These are phyloP conservation scores for Emydomyces testavorans DNA, from an alignment of 2,329 filamentous ascomycete genomes.

Conservation along the genomic window DNA sequence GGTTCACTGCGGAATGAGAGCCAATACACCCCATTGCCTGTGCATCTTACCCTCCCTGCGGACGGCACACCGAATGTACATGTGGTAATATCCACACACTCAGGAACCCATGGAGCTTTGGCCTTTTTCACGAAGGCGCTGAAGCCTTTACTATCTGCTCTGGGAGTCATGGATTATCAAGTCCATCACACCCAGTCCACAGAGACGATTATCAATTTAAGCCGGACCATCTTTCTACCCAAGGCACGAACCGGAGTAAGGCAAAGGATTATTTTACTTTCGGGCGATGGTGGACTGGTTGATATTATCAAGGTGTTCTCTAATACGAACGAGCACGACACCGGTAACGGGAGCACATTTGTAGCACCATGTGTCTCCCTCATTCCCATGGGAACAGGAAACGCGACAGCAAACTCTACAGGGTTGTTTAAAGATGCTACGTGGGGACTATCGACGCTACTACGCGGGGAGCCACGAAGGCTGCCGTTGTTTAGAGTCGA, in stretches of 20 bases:
- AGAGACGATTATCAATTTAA: slow-evolving; percentile 54
- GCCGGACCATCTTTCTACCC: slow-evolving; percentile 39
- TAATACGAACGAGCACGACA: slow-evolving; percentile 15
- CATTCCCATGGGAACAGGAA: slow-evolving; percentile 43
- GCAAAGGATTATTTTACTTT: slow-evolving; percentile 64
- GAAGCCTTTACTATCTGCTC: slow-evolving; percentile 42
- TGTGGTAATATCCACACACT: slow-evolving; percentile 55
- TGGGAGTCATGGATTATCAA: slow-evolving; percentile 40
- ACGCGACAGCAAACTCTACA: slow-evolving; percentile 35
- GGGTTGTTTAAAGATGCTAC: slow-evolving; percentile 23
- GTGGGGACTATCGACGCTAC: slow-evolving; percentile 46
- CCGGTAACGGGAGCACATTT: slow-evolving; percentile 19
- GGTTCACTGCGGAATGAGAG: not conserved
- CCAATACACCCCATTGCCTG: not conserved
- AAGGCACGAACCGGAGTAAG: slow-evolving; percentile 37
- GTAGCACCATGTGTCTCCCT: slow-evolving; percentile 46
- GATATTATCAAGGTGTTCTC: slow-evolving; percentile 65
- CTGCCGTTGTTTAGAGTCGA: slow-evolving; percentile 53
- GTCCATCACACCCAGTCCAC: slow-evolving; percentile 53
- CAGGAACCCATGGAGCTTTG: slow-evolving; percentile 50
- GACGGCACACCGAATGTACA: slow-evolving; percentile 33
- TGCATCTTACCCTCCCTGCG: not conserved
- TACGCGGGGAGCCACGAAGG: slow-evolving; percentile 44
- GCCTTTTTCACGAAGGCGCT: slow-evolving; percentile 47
- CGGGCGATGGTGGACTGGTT: slow-evolving; percentile 75